phyloP scores from a whole-genome alignment of 371 early-diverging fungal genomes.

The Catenaria anguillulae region DNA sequence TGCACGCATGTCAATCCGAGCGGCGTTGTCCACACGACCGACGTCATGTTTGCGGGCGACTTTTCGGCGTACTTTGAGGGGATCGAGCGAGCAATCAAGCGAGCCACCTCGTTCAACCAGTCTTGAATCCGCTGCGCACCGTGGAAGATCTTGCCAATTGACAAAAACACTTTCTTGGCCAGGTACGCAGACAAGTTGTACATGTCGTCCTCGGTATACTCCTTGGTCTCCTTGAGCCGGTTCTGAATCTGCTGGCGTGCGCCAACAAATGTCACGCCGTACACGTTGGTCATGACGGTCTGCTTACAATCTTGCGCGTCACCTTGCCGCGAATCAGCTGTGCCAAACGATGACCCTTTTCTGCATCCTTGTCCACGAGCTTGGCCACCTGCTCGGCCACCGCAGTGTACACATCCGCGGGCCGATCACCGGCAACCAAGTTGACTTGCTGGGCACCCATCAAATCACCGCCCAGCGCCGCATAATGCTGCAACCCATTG shows the following conservation, averaged over 20 bases:
- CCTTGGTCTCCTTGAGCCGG: slow-evolving; percentile 57
- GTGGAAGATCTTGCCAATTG: slow-evolving; percentile 75
- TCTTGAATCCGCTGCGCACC: slow-evolving; percentile 81
- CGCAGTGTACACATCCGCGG: slow-evolving; percentile 87
- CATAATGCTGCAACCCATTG: slow-evolving; percentile 97
- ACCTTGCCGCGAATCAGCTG: slow-evolving; percentile 45
- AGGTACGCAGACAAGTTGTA: slow-evolving; percentile 46
- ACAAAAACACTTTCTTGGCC: slow-evolving; percentile 62
- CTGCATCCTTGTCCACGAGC: slow-evolving; percentile 42
- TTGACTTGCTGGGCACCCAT: slow-evolving; percentile 88
- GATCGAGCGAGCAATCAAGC: slow-evolving; percentile 63
- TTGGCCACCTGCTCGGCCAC: slow-evolving; percentile 63
- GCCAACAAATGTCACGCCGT: slow-evolving; percentile 93
- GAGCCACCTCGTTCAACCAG: slow-evolving; percentile 85
- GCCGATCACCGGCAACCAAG: slow-evolving; percentile 59
- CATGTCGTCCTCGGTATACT: slow-evolving; percentile 34
- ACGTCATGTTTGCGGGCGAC: slow-evolving; percentile 24
- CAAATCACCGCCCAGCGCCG: slow-evolving; percentile 89
- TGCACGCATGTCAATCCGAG: slow-evolving; percentile 88
- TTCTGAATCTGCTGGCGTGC: slow-evolving; percentile 76
- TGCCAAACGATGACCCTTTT: slow-evolving; percentile 37
- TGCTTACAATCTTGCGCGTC: slow-evolving; percentile 94
- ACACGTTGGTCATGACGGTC: slow-evolving; percentile 98
- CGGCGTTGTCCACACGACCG: slow-evolving; percentile 94
- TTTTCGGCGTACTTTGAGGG: slow-evolving; percentile 29